Conservation (phyloP, 2,329 filamentous ascomycete genomes). For the Graphium sp. region DNA sequence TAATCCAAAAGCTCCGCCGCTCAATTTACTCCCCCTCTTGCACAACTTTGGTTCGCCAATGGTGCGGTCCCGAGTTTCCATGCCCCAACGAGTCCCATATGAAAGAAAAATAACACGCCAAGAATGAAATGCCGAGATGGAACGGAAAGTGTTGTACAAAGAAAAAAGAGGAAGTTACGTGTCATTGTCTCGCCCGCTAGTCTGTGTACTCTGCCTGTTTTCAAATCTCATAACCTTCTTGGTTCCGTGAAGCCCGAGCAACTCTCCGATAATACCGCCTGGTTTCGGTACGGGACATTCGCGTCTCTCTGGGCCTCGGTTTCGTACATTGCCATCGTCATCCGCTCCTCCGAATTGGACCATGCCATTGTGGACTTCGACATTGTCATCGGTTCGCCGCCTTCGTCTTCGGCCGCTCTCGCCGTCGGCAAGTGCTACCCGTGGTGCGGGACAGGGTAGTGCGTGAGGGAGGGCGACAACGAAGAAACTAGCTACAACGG, state of each 20-base stretch:
- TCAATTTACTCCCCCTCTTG: too few species aligned
- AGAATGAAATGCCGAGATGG: conserved; percentile 1
- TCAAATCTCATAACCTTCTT: conserved; percentile 8
- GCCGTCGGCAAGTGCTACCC: conserved; percentile 59
- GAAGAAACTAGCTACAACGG: conserved; percentile 73
- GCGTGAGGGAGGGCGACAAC: conserved; percentile 84
- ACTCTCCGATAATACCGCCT: conserved; percentile 55
- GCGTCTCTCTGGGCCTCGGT: conserved; percentile 33
- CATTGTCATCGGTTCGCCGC: conserved; percentile 20
- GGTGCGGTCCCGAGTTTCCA: conserved; percentile 6
- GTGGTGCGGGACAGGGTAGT: conserved; percentile 76
- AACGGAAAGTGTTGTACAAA: background rate
- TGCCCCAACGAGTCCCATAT: conserved; percentile 3
- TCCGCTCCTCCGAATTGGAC: conserved; percentile 26
- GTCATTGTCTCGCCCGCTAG: background rate
- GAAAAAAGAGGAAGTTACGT: too few species aligned
- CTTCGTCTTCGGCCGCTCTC: conserved; percentile 26
- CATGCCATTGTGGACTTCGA: conserved; percentile 25
- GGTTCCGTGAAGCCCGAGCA: conserved; percentile 49
- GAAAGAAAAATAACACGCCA: conserved; percentile 9
- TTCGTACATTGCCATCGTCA: conserved; percentile 16
- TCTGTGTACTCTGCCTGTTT: background rate
- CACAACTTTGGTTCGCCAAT: too few species aligned
- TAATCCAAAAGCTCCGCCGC: too few species aligned
- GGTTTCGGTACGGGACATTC: conserved; percentile 93